Evolutionary conservation across 225 moss, liverwort and hornwort species (phyloP), one percentile per base, ranked within the genome.

Genomic region (Polytrichum commune): DNA sequence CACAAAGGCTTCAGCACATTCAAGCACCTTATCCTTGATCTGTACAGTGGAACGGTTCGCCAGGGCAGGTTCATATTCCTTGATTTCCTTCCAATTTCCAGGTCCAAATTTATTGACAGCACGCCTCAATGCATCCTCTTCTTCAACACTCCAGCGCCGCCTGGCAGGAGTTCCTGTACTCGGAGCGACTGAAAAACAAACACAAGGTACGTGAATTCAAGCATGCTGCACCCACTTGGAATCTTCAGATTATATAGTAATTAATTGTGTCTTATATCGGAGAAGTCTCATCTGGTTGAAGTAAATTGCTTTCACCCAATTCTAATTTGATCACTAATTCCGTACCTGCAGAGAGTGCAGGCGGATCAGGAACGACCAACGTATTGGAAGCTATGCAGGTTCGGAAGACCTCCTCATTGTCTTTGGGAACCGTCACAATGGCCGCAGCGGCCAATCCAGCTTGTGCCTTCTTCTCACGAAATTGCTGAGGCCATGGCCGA

Each of bases 51-150:
- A 75, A 62, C 74, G 92, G 81, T 68, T 88, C 74, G 82, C 61
- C 82, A 69, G 90, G 73, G 86, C 86, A 73, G 87, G 79, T 73
- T 78, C 73, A 65, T 32, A 26, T 66, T 77, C 76, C 57, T 76
- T 84, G 2, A 77, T 76, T 54, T 76, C 76, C 24, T 79, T 83
- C 83, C 83, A 83, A 69, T 60, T 58, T 23, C 79, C 73, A 56
- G 79, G 56, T 8, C 76, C 83, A 68, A 76, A 79, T 57, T 61
- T 76, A 29, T 65, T 79, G 18, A 76, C 69, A 61, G 79, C 83
- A 53, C 73, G 69, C 27, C 73, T 55, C 10, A 83, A 57, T 8
- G 83, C 83, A 64, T 83, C 83, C 68, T 83, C 83, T 56, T 83
- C 83, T 18, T 83, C 83, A 25, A 64, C 2, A 55, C 68, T 76